A percentile compares a stretch with the other conserved stretches of the same genome.
These are phyloP conservation scores for Penicillium cosmopolitanum DNA, from an alignment of 495 filamentous ascomycete genomes.

Conservation along the genomic window DNA sequence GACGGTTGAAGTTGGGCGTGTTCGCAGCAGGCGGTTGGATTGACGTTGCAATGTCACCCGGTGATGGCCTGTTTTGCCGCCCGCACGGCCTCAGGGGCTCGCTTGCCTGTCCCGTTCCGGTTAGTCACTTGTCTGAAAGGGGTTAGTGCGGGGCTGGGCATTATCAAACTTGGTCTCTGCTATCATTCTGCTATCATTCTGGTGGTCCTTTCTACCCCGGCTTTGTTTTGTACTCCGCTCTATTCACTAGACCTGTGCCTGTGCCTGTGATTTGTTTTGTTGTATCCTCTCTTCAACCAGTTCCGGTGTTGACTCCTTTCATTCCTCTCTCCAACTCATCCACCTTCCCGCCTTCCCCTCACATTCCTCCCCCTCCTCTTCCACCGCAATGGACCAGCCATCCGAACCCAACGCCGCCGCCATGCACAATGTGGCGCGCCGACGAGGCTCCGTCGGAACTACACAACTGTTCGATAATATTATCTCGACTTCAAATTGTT, in stretches of 20 bases:
- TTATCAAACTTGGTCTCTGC: conserved; percentile 38
- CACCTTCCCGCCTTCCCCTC: not conserved
- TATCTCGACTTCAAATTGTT: conserved; percentile 95
- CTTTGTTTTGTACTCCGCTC: no score
- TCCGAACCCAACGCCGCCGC: conserved; percentile 52
- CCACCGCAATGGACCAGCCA: conserved; percentile 38
- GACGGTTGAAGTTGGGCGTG: conserved; percentile 55
- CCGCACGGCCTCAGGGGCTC: conserved; percentile 56
- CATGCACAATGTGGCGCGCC: conserved; percentile 52
- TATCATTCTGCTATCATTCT: not conserved
- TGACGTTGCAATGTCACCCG: conserved; percentile 64
- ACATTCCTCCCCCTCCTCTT: conserved; percentile 8
- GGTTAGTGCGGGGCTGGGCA: conserved; percentile 54
- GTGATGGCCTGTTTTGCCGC: conserved; percentile 47
- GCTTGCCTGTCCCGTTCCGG: conserved; percentile 46
- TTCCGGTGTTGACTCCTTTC: not conserved
- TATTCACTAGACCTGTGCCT: no score
- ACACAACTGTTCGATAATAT: conserved; percentile 91
- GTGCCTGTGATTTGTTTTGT: no score
- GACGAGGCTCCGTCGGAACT: conserved; percentile 72
- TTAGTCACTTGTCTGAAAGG: conserved; percentile 32
- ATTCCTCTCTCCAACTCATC: conserved; percentile 1
- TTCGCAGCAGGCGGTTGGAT: conserved; percentile 57
- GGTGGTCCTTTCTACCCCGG: no score
- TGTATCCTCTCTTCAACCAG: no score